Base-by-base conservation (phyloP, 192 early-diverging fungal genomes). In the Rhizophagus clarus region DNA sequence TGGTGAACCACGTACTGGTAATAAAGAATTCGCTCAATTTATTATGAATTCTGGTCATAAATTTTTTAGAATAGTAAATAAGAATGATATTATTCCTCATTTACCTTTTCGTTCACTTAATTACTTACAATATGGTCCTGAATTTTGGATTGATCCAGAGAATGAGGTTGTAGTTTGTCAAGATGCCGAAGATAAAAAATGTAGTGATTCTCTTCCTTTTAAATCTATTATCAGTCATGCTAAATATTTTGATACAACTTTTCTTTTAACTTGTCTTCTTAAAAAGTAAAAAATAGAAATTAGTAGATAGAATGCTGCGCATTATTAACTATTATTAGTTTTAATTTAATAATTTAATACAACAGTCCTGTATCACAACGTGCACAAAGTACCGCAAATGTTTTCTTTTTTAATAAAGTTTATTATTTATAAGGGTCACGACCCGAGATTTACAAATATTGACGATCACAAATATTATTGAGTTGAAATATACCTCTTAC, bases 1-100 rank as follows among this genome's bases (percentile, higher is more conserved):
- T 51, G 73, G 73, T 0, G 12, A 74, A 74, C 73, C 73, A 32
- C 42, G 73, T 11, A 20, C 29, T 29, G 73, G 73, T 28, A 56
- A 74, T 61, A 37, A 60, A 5, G 49, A 5, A 22, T 74, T 74
- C 14, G 5, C 45, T 15, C 2, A 47, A 15, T 51, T 34, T 47
- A 14, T 74, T 24, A 47, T 28, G 15, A 34, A 28, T 22, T 24
- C 34, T 6, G 29, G 29, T 5, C 10, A 51, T 56, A 49, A 26
- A 56, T 22, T 74, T 61, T 74, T 60, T 32, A 49, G 73, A 60
- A 7, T 74, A 29, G 73, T 74, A 9, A 74, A 74, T 31, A 56
- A 74, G 26, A 29, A 47, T 61, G 73, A 74, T 14, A 6, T 74
- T 24, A 12, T 74, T 29, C 73, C 73, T 31, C 73, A 74, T n/a